Base-by-base conservation (phyloP, 805 yeast genomes). In the Dipodascus albidus region DNA sequence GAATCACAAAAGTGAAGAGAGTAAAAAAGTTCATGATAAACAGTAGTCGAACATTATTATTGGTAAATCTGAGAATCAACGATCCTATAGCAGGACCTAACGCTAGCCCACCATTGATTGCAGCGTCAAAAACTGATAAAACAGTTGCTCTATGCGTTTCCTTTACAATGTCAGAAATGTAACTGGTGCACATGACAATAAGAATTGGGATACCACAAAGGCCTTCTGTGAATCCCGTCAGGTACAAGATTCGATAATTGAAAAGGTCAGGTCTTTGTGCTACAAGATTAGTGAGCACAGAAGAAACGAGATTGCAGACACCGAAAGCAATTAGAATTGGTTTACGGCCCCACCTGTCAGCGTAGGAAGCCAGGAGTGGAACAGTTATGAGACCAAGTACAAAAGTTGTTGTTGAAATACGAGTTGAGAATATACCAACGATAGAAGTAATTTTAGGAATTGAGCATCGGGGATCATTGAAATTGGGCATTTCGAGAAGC, bases 121-220 rank as follows among this genome's bases (percentile, higher is more conserved):
- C 51, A 17, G 52, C 56, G 23, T 49, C 47, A 42, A 51, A 21
- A 41, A 27, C 47, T 11, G 50, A 54, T 59, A 68, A 56, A 55
- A 64, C 68, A 48, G 48, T 50, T 2, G 60, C 55, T 59, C 93
- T 67, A 54, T 77, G 73, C 24, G 71, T 73, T 1, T 85, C 75
- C 17, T 81, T 83, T 2, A 81, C 81, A 33, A 85, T 78, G 66
- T 87, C 96, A 3, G 85, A 73, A 17, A 84, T 73, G 61, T 85
- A 86, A 14, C 44, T 38, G 6, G 44, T 38, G 20, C 20, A 38
- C 44, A 38, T 38, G 20, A 38, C 44, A 38, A 17, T 4, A 4
- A 38, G 17, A 38, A 38, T 17, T n/a, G 44, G 17, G 20, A 38
- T n/a, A 3, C 44, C 44, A 38, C 44, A 38, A 8, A 38, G 4